Evolutionary conservation across 495 filamentous ascomycete species (phyloP).

Genomic region (Xylaria grammica): DNA sequence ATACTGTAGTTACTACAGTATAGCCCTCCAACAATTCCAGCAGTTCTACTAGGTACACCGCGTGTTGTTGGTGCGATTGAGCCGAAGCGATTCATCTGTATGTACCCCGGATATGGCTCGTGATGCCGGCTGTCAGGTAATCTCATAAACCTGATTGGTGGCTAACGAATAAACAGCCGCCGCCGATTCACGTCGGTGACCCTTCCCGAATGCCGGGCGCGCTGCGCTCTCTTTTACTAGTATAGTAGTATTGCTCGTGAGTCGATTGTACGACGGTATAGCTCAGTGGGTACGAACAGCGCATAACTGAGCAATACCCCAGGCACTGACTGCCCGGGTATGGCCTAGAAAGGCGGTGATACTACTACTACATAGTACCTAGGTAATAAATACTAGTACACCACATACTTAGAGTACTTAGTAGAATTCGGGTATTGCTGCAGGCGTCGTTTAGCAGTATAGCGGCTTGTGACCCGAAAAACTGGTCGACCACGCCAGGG

Average conservation of each 20-base stretch:
- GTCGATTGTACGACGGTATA: background rate
- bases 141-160: background rate
- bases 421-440: constrained; percentile 9
- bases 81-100: background rate
- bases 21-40: too few species aligned
- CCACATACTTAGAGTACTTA: too few species aligned
- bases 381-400: too few species aligned
- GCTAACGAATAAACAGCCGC: background rate
- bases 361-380: too few species aligned
- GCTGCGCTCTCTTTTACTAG: background rate
- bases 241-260: too few species aligned
- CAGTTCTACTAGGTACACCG: too few species aligned
- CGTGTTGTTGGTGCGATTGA: too few species aligned
- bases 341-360: background rate
- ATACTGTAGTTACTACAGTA: too few species aligned
- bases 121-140: background rate
- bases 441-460: constrained; percentile 13
- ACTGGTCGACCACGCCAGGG: background rate
- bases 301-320: too few species aligned
- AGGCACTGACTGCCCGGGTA: too few species aligned
- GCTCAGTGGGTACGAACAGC: too few species aligned
- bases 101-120: constrained; percentile 13
- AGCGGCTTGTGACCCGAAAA: constrained; percentile 15
- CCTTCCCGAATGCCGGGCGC: constrained; percentile 1
- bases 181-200: background rate